Evolutionary conservation across 805 yeast species (phyloP), one percentile per base, ranked within the genome.

Genomic region (Saccharomycopsis olivae): DNA sequence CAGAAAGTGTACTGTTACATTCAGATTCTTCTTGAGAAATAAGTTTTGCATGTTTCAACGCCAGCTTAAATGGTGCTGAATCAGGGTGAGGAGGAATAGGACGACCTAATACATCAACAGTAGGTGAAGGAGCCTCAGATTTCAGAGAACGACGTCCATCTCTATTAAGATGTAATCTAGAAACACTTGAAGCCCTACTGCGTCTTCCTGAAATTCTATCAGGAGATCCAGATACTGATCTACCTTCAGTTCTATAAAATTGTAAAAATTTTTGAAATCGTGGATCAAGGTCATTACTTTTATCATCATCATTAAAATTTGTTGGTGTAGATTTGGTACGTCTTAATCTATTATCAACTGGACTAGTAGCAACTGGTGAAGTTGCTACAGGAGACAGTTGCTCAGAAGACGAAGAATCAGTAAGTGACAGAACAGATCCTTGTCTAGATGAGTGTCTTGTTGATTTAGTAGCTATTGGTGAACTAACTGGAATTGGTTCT

Each of bases 41-140:
- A n/a, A 10, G 5, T 10, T 16, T 35, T 5, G 19, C 45, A 25
- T 6, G 19, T 40, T 64, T 51, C 8, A 73, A 56, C 1, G 75
- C 75, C 2, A 78, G 64, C 4, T 75, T 76, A 13, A 68, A 51
- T 25, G 59, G 64, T 2, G 77, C 65, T 35, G 42, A 51, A 18
- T 52, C 53, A 2, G 78, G 78, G 50, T 71, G 77, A 3, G 70
- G 56, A 2, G 78, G 80, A 6, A 73, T 56, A 5, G 66, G 68
- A 47, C 70, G 64, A 1, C 69, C 70, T 25, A 57, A 58, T 1
- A 51, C 57, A 42, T 65, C 71, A 24, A 60, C 53, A 32, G 52
- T 55, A 4, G 46, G 38, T 32, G 37, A 14, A 54, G 48, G 19
- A 44, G 51, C 31, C 47, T 49, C 43, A 43, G 29, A 30, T 6